phyloP scores from a whole-genome alignment of 495 filamentous ascomycete species.

The Pyronema omphalodes region DNA sequence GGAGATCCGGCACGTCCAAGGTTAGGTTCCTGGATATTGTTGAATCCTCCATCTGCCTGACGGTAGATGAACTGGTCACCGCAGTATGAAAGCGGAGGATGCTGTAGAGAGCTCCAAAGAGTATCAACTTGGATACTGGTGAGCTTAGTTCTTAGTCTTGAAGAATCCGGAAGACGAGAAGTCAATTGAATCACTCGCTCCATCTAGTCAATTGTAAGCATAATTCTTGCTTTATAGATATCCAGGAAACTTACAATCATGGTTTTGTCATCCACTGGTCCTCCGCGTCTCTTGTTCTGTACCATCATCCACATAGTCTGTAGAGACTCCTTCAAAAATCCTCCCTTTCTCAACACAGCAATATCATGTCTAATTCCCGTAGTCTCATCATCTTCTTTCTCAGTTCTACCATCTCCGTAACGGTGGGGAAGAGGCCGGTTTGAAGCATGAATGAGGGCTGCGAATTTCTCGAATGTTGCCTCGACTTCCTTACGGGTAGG shows the following conservation, averaged over 20 bases:
- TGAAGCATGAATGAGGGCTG: constrained; percentile 39
- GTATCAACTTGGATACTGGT: constrained; percentile 42
- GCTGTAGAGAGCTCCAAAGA: constrained; percentile 50
- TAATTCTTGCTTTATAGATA: not conserved
- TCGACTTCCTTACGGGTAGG: constrained; percentile 18
- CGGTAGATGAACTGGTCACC: constrained; percentile 37
- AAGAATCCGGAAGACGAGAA: constrained; percentile 38
- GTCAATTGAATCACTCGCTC: constrained; percentile 63
- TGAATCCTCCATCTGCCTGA: constrained; percentile 50
- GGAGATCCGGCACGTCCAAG: constrained; percentile 40
- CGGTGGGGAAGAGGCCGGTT: constrained; percentile 48
- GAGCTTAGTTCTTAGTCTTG: constrained; percentile 32
- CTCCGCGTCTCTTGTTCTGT: constrained; percentile 35
- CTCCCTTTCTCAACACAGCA: constrained; percentile 33
- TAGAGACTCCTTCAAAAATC: constrained; percentile 33
- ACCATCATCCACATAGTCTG: constrained; percentile 37
- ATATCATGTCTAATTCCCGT: constrained; percentile 46
- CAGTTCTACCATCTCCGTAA: constrained; percentile 41
- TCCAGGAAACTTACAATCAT: constrained; percentile 20
- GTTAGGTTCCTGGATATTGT: constrained; percentile 43
- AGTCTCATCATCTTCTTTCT: constrained; percentile 29
- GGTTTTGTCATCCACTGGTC: constrained; percentile 54
- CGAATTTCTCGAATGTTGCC: constrained; percentile 16
- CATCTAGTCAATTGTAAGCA: constrained; percentile 29
- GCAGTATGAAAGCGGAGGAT: constrained; percentile 45